Conservation (phyloP, 441 rosid species). For the Eugenia klotzschiana region DNA sequence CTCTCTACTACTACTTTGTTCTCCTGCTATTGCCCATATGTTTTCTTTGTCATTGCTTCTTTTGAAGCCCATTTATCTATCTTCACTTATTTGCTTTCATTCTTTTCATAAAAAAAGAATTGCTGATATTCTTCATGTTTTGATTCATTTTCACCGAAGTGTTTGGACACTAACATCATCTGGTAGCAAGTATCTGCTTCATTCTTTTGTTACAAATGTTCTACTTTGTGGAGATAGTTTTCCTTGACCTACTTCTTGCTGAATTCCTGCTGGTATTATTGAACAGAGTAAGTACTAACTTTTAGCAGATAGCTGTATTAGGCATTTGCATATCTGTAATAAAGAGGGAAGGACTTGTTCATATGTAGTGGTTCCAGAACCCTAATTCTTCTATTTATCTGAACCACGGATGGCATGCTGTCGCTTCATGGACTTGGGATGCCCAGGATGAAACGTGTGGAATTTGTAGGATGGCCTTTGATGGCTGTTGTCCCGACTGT, state of each 20-base stretch:
- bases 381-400: background rate
- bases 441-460: constrained; percentile 95
- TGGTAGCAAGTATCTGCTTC: background rate
- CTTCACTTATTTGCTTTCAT: background rate
- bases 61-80: background rate
- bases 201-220: background rate
- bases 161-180: background rate
- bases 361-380: background rate
- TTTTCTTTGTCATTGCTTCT: background rate
- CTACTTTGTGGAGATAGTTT: background rate
- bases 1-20: background rate
- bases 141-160: background rate
- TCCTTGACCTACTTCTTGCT: constrained; percentile 21
- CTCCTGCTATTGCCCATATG: background rate
- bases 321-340: background rate
- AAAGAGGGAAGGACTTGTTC: background rate
- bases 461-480: constrained; percentile 93
- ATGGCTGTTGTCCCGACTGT: constrained; percentile 91
- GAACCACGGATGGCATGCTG: constrained; percentile 65
- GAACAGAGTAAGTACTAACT: constrained; percentile 34
- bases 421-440: constrained; percentile 94
- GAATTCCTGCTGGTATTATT: background rate
- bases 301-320: background rate
- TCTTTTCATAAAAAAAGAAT: background rate
- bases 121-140: background rate